Conservation (phyloP, 148 eudicot genomes). For the Mesembryanthemum crystallinum region DNA sequence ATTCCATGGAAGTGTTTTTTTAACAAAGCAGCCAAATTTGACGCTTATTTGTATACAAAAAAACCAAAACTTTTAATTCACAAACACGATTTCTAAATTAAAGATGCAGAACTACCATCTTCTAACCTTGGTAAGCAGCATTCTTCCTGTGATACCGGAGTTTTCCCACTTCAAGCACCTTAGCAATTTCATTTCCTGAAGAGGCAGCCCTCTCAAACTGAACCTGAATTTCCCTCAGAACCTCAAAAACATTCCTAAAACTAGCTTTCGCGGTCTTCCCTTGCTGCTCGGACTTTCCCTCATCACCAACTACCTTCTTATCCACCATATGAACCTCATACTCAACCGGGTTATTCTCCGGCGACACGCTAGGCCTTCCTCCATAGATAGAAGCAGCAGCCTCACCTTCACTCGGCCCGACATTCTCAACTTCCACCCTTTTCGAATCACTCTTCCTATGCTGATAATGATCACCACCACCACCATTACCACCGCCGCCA, state of each 20-base stretch:
- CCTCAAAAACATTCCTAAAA: constrained; percentile 59
- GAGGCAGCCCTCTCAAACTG: constrained; percentile 82
- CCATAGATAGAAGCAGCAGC: constrained; percentile 15
- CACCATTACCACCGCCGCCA: background rate
- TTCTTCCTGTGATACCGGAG: constrained; percentile 56
- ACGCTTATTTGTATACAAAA: background rate
- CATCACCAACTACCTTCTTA: constrained; percentile 72
- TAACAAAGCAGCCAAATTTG: background rate
- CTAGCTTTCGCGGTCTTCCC: constrained; percentile 29
- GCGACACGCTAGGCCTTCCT: constrained; percentile 37
- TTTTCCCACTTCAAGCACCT: constrained; percentile 83
- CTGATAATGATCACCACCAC: constrained; percentile 22
- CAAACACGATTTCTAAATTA: background rate
- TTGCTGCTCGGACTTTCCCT: constrained; percentile 33
- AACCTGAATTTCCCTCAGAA: constrained; percentile 71
- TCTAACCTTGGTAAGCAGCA: constrained; percentile 62
- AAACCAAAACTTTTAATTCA: background rate
- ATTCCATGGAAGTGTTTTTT: background rate
- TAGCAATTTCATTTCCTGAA: constrained; percentile 62
- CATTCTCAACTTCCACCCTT: constrained; percentile 34
- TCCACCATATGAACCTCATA: constrained; percentile 91
- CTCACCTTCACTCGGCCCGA: constrained; percentile 29
- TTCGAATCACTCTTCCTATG: constrained; percentile 28
- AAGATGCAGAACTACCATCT: background rate
- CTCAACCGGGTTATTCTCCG: constrained; percentile 54